Percentiles rank a stretch among this genome's conserved stretches.
These are phyloP conservation scores for Ustilago crameri DNA, from an alignment of 1,284 basidiomycete genomes.

Conservation along the genomic window DNA sequence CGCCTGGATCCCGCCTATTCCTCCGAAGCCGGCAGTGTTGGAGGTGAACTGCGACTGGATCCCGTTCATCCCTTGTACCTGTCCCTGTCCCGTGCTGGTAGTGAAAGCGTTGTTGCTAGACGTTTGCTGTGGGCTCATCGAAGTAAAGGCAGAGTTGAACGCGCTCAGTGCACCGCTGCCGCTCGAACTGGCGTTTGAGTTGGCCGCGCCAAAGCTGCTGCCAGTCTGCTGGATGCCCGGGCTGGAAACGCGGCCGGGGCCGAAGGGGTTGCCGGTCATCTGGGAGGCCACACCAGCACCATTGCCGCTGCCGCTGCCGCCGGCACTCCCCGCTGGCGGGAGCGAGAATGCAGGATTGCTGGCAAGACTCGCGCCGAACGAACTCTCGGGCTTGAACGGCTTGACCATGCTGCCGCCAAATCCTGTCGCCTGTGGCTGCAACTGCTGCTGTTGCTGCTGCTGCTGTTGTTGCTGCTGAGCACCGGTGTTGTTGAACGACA, in stretches of 20 bases:
- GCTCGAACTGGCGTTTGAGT: conserved; percentile 7
- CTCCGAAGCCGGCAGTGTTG: background rate
- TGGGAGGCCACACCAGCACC: conserved; percentile 18
- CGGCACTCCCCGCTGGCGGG: conserved; percentile 4
- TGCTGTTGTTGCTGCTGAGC: conserved; percentile 9
- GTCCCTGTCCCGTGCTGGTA: conserved; percentile 15
- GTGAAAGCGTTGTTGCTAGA: conserved; percentile 14
- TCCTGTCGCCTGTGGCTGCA: conserved; percentile 57
- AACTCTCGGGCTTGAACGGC: conserved; percentile 55
- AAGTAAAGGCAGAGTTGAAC: conserved; percentile 24
- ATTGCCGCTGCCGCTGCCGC: no score
- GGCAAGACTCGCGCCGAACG: conserved; percentile 52
- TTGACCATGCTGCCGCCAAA: conserved; percentile 48
- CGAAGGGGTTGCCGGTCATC: conserved; percentile 57
- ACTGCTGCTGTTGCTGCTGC: conserved; percentile 12
- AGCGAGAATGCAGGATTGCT: conserved; percentile 19
- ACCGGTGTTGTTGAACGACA: conserved; percentile 41
- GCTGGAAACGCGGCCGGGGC: conserved; percentile 20
- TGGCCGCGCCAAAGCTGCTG: conserved; percentile 8
- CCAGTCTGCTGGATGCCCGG: conserved; percentile 13
- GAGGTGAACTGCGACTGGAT: no score
- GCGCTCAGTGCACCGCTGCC: conserved; percentile 20
- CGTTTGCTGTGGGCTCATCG: background rate
- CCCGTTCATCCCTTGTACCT: no score
- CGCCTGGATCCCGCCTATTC: conserved; percentile 17